phyloP scores from a whole-genome alignment of 768 basidiomycete species.

The Thelephora aurantiotincta region DNA sequence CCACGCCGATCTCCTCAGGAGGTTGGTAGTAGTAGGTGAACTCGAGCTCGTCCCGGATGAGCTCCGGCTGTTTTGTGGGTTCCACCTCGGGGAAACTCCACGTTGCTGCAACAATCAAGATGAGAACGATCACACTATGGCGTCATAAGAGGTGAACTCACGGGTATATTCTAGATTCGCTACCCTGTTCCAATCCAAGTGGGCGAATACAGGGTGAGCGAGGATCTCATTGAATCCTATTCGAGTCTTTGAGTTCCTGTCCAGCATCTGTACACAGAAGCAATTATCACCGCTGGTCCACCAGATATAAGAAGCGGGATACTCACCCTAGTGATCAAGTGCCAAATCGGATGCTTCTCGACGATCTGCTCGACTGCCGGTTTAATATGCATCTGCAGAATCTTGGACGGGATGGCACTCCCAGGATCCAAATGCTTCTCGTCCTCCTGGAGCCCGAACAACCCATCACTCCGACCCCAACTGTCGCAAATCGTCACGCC shows the following conservation, averaged over 20 bases:
- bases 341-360: no score
- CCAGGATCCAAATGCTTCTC: not conserved
- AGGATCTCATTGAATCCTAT: not conserved
- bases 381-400: no score
- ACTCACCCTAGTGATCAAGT: no score
- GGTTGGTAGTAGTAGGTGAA: no score
- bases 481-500: constrained; percentile 36
- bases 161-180: not conserved
- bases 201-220: not conserved
- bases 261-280: not conserved
- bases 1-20: no score
- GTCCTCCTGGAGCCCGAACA: not conserved
- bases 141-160: not conserved
- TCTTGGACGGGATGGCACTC: not conserved
- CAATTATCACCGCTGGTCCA: not conserved
- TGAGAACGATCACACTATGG: no score
- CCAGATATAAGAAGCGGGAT: not conserved
- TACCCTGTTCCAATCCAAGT: not conserved
- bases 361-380: no score
- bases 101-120: no score
- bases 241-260: not conserved
- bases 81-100: no score
- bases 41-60: no score
- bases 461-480: not conserved
- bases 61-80: no score